Evolutionary conservation across 176 grass and related monocot genomes (phyloP).

Genomic region (Bromus sterilis): DNA sequence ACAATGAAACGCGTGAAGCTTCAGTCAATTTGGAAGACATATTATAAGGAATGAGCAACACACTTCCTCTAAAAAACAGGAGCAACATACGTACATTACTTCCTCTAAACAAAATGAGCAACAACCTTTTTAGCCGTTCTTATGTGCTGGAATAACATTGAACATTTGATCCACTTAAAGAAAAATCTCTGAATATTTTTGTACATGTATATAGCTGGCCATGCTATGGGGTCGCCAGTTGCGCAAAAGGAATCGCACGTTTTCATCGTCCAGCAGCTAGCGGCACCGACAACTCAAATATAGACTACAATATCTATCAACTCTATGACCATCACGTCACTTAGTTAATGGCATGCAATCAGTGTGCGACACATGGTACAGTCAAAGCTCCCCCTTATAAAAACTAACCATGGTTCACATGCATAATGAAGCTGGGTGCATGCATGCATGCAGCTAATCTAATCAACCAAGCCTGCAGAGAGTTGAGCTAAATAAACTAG

Average conservation of each 20-base stretch:
- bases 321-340: conserved; percentile 9
- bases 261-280: conserved; percentile 33
- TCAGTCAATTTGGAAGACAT: neutral
- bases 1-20: neutral
- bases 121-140: neutral
- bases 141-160: neutral
- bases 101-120: no score
- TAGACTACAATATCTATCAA: conserved; percentile 29
- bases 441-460: conserved; percentile 21
- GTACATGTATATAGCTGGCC: neutral
- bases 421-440: neutral
- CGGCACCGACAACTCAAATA: conserved; percentile 14
- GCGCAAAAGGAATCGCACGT: conserved; percentile 31
- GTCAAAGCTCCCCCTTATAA: neutral
- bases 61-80: neutral
- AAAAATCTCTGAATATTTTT: neutral
- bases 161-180: neutral
- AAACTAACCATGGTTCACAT: neutral
- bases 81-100: neutral
- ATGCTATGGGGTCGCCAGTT: neutral
- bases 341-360: conserved; percentile 3
- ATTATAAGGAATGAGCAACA: neutral
- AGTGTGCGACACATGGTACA: conserved; percentile 13
- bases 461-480: neutral
- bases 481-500: neutral